phyloP scores from a whole-genome alignment of 2,329 filamentous ascomycete genomes.

The Penicillium sp. region DNA sequence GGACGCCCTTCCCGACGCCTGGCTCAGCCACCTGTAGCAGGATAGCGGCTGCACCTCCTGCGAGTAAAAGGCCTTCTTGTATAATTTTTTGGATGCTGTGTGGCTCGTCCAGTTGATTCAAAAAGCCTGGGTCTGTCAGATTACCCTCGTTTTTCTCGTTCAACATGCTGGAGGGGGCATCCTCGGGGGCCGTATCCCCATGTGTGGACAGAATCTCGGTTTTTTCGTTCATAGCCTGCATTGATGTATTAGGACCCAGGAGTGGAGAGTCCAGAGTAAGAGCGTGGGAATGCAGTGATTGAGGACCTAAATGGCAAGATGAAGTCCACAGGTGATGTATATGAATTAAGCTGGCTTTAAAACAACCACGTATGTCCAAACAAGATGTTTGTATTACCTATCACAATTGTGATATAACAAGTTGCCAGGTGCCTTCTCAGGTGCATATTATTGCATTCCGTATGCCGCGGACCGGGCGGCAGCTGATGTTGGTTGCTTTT shows the following conservation, averaged over 20 bases:
- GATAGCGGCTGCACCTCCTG: slow-evolving; percentile 40
- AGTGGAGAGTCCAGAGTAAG: background rate
- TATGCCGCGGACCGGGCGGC: background rate
- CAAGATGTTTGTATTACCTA: no score
- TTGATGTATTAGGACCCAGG: background rate
- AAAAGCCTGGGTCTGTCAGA: slow-evolving; percentile 7
- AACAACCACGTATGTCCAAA: background rate
- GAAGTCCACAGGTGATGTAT: background rate
- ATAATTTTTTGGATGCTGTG: slow-evolving; percentile 34
- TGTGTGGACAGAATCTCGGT: background rate
- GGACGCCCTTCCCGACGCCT: slow-evolving; percentile 38
- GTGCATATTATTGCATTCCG: background rate
- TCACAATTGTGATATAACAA: no score
- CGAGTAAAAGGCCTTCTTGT: slow-evolving; percentile 37
- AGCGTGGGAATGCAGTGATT: background rate
- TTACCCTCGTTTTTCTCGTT: background rate
- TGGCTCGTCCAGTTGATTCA: slow-evolving; percentile 21
- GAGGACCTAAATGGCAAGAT: background rate
- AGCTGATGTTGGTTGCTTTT: background rate
- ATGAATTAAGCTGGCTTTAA: background rate
- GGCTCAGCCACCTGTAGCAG: slow-evolving; percentile 46
- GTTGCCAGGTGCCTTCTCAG: no score
- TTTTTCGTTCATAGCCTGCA: background rate
- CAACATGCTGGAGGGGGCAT: background rate
- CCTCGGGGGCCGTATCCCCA: background rate